These are phyloP conservation scores for Glebionis coronaria DNA, from an alignment of 129 eudicot genomes.

Conservation along the genomic window DNA sequence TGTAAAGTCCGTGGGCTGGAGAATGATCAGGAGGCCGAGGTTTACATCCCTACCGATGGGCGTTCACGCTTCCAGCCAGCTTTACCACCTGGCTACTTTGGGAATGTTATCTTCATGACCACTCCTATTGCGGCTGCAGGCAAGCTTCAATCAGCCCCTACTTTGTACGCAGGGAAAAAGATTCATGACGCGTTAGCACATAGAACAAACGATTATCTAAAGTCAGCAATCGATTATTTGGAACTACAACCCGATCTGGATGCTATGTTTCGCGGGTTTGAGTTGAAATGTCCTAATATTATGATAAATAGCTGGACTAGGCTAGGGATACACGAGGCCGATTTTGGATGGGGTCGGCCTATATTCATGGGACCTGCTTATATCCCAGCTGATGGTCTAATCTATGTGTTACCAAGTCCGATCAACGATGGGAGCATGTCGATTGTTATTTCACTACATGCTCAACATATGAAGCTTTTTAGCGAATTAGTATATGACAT, in stretches of 20 bases:
- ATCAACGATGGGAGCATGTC: too few relatives aligned
- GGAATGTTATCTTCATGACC: background rate
- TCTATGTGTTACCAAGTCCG: too few relatives aligned
- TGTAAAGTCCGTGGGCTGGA: conserved; percentile 9
- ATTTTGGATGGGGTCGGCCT: too few relatives aligned
- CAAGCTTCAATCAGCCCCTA: background rate
- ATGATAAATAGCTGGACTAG: too few relatives aligned
- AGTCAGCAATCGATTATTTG: conserved; percentile 10
- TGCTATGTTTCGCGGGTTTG: too few relatives aligned
- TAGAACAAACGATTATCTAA: background rate
- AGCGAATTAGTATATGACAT: too few relatives aligned
- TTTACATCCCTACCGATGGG: background rate
- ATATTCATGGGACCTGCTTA: too few relatives aligned
- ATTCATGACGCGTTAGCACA: background rate
- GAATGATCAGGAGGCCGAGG: background rate
- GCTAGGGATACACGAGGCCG: too few relatives aligned
- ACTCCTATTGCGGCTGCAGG: background rate
- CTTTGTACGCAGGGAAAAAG: background rate
- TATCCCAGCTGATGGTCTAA: too few relatives aligned
- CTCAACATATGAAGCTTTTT: too few relatives aligned
- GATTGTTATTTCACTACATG: too few relatives aligned
- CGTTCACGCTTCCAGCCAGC: background rate
- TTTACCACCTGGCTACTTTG: conserved; percentile 9
- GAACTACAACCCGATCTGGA: background rate
- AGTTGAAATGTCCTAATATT: too few relatives aligned